Base-by-base conservation (phyloP, 148 eudicot species). In the Fagopyrum homotropicum region DNA sequence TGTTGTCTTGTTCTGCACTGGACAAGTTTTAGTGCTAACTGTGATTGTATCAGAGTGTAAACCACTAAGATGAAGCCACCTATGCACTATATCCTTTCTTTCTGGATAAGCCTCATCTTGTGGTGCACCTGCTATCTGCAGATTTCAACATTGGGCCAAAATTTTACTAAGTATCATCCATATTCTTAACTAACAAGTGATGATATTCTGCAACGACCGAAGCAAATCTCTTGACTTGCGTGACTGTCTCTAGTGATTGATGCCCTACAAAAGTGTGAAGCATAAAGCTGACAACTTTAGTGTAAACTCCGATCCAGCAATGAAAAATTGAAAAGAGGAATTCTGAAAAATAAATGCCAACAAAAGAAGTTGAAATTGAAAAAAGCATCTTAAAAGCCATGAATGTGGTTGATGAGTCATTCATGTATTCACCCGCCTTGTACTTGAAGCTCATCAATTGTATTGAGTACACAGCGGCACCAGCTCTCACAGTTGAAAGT, bases 321-420 rank as follows among this genome's bases (percentile, higher is more conserved):
- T 1, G 68, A 9, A 61, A 60, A 19, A 60, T 35, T 35, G 9
- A 10, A 61, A 61, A 4, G 15, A 29, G 0, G 11, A 57, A 57
- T 57, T 22, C 35, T 11, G 8, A 59, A 35, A 9, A 61, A 61
- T 61, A 9, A 61, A 26, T 5, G 68, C 68, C 68, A 61, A 29
- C 68, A 61, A 61, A 61, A 61, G 68, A 61, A 61, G 68, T 61
- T 61, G 68, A 6, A 61, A 61, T 14, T 26, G 9, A 60, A 16
- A n/a, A 56, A 3, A 56, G 29, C 6, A 57, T n/a, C 63, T 57
- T 57, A 8, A n/a, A n/a, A 57, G 30, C 35, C 64, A 6, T 22
- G 10, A 56, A 56, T 57, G 30, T 10, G 68, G 43, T 61, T 61
- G 68, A 61, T 61, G 68, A 61, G 68, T 61, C 68, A 61, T 61